phyloP scores from a whole-genome alignment of 2,329 filamentous ascomycete genomes.

The Pseudocercospora pini-densiflorae region DNA sequence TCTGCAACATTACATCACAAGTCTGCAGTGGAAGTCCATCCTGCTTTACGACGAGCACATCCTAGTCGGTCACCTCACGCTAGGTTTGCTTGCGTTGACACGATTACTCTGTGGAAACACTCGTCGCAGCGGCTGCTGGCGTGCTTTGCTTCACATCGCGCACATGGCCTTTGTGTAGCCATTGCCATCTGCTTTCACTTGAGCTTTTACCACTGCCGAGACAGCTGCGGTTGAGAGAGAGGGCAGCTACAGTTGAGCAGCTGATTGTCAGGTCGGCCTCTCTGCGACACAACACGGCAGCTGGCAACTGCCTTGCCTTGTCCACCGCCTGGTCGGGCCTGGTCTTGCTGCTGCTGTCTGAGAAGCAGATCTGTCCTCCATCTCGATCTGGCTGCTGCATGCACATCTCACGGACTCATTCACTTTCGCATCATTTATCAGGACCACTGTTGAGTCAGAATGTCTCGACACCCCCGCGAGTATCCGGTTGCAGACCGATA shows the following conservation, averaged over 20 bases:
- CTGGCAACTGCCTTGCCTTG: slow-evolving; percentile 10
- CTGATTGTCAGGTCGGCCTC: neutral
- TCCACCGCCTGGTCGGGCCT: neutral
- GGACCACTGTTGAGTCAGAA: slow-evolving; percentile 22
- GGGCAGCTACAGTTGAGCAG: neutral
- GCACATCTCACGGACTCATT: slow-evolving; percentile 9
- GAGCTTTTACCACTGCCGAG: neutral
- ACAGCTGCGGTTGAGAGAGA: neutral
- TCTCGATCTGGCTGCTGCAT: slow-evolving; percentile 6
- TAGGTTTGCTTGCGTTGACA: neutral
- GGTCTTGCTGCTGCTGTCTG: slow-evolving; percentile 5
- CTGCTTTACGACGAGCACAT: slow-evolving; percentile 4
- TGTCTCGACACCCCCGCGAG: slow-evolving; percentile 38
- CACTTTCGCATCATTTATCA: slow-evolving; percentile 14
- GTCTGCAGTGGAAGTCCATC: neutral
- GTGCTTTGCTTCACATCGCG: neutral
- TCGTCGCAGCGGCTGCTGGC: neutral
- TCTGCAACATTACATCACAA: slow-evolving; percentile 1
- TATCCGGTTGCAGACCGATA: slow-evolving; percentile 48
- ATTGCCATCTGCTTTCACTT: neutral
- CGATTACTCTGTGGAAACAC: neutral
- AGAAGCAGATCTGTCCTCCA: neutral
- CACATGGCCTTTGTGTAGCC: slow-evolving; percentile 10
- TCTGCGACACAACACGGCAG: slow-evolving; percentile 2
- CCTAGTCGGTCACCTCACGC: neutral